Percentiles rank a stretch among this genome's conserved stretches.
These are phyloP conservation scores for Auricularia sp. DNA, from an alignment of 768 basidiomycete genomes.

Conservation along the genomic window DNA sequence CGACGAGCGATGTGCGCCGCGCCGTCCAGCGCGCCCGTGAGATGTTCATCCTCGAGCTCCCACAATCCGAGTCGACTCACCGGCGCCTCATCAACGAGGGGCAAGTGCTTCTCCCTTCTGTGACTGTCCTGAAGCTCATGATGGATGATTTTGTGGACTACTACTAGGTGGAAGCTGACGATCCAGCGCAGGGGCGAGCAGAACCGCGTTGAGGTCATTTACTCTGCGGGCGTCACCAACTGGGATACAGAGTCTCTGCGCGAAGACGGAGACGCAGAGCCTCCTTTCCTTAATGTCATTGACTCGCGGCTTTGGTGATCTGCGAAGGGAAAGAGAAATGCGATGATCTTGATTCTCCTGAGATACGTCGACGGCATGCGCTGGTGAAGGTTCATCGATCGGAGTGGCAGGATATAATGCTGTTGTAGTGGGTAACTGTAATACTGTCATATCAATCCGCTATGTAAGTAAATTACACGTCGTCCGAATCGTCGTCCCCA, in stretches of 20 bases:
- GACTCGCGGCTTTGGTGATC: not conserved
- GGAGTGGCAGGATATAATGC: too few species aligned
- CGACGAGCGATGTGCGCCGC: not conserved
- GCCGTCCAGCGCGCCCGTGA: not conserved
- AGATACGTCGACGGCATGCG: too few species aligned
- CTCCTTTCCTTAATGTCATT: not conserved
- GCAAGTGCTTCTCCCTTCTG: not conserved
- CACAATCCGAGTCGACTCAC: not conserved
- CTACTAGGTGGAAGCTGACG: not conserved
- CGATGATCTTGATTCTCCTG: too few species aligned
- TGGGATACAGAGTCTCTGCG: not conserved
- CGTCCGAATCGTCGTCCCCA: too few species aligned
- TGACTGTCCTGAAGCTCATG: not conserved
- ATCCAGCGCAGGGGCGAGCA: not conserved
- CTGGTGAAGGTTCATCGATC: too few species aligned
- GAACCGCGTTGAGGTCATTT: not conserved
- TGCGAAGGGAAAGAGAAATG: too few species aligned
- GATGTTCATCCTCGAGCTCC: not conserved
- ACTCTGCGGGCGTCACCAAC: not conserved
- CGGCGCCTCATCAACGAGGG: not conserved
- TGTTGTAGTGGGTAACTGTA: too few species aligned
- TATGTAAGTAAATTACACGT: too few species aligned
- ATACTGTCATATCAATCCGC: too few species aligned
- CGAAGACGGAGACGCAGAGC: not conserved
- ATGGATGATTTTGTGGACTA: not conserved